Percentiles rank a stretch among this genome's conserved stretches.
These are phyloP conservation scores for Lipomyces kockii DNA, from an alignment of 805 yeast species.

Conservation along the genomic window DNA sequence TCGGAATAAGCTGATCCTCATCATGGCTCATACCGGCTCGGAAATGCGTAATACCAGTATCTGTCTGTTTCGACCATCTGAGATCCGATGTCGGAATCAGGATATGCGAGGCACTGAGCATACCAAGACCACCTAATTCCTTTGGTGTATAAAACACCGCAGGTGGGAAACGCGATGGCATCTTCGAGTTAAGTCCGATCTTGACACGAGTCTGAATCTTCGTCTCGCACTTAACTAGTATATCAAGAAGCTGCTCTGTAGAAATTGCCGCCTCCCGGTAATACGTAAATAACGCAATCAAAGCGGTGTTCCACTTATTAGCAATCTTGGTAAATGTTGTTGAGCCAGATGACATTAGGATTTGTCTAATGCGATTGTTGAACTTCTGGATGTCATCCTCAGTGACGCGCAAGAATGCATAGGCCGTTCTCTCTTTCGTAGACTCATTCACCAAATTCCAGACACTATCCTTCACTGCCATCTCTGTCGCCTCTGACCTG, in stretches of 20 bases:
- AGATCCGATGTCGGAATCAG: slow-evolving; percentile 92
- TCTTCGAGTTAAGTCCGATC: slow-evolving; percentile 92
- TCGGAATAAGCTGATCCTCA: slow-evolving; percentile 78
- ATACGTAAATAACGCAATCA: slow-evolving; percentile 83
- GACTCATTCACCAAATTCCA: slow-evolving; percentile 81
- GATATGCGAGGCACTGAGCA: slow-evolving; percentile 96
- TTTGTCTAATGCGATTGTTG: slow-evolving; percentile 82
- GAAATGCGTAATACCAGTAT: slow-evolving; percentile 92
- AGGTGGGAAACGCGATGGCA: slow-evolving; percentile 99
- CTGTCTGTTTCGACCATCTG: slow-evolving; percentile 90
- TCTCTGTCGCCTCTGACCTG: slow-evolving; percentile 57
- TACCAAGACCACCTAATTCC: slow-evolving; percentile 96
- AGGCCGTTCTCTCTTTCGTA: slow-evolving; percentile 85
- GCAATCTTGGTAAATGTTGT: slow-evolving; percentile 94
- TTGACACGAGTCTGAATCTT: slow-evolving; percentile 92
- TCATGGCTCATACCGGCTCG: slow-evolving; percentile 89
- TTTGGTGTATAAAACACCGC: slow-evolving; percentile 98
- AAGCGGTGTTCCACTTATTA: slow-evolving; percentile 92
- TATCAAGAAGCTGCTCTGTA: slow-evolving; percentile 76
- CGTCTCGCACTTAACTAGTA: slow-evolving; percentile 88
- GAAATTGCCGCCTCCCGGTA: slow-evolving; percentile 91
- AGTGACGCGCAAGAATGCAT: slow-evolving; percentile 83
- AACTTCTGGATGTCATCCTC: slow-evolving; percentile 79
- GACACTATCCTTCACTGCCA: slow-evolving; percentile 74
- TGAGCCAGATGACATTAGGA: slow-evolving; percentile 93